Evolutionary conservation across 2,329 filamentous ascomycete species (phyloP).

Genomic region (Microcyclosporella mali): DNA sequence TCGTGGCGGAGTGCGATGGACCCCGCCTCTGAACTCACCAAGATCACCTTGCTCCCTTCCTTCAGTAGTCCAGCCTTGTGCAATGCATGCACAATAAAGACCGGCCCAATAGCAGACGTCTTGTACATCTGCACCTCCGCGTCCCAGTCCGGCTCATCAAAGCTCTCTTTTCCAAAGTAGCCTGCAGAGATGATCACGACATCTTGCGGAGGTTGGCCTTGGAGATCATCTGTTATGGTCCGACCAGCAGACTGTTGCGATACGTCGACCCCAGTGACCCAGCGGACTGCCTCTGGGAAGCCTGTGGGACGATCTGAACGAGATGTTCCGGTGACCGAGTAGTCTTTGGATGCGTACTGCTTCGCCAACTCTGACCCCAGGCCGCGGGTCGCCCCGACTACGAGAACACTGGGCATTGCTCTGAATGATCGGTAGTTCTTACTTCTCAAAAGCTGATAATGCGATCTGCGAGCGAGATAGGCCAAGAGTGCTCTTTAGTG

Average conservation of each 20-base stretch:
- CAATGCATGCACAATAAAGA: slow-evolving; percentile 61
- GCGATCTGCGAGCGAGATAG: neutral
- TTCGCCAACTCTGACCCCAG: slow-evolving; percentile 58
- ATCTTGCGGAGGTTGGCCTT: slow-evolving; percentile 25
- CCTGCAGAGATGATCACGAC: slow-evolving; percentile 61
- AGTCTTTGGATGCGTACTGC: slow-evolving; percentile 50
- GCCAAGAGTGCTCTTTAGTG: too few species aligned
- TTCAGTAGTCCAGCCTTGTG: slow-evolving; percentile 49
- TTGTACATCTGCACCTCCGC: slow-evolving; percentile 67
- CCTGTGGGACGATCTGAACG: slow-evolving; percentile 45
- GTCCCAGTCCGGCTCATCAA: slow-evolving; percentile 58
- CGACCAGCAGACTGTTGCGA: slow-evolving; percentile 15
- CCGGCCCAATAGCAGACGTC: slow-evolving; percentile 57
- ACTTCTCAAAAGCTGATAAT: too few species aligned
- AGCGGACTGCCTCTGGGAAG: slow-evolving; percentile 38
- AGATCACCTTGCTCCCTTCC: slow-evolving; percentile 55
- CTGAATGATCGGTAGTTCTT: neutral
- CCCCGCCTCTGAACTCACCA: slow-evolving; percentile 66
- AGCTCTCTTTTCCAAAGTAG: slow-evolving; percentile 61
- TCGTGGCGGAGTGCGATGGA: slow-evolving; percentile 63
- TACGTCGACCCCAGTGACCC: slow-evolving; percentile 20
- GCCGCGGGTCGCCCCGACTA: slow-evolving; percentile 64
- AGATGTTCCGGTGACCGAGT: slow-evolving; percentile 55
- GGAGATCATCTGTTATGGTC: slow-evolving; percentile 20
- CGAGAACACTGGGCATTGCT: slow-evolving; percentile 43